Conservation (phyloP, 176 grass and related monocot genomes). For the Juncus effusus region DNA sequence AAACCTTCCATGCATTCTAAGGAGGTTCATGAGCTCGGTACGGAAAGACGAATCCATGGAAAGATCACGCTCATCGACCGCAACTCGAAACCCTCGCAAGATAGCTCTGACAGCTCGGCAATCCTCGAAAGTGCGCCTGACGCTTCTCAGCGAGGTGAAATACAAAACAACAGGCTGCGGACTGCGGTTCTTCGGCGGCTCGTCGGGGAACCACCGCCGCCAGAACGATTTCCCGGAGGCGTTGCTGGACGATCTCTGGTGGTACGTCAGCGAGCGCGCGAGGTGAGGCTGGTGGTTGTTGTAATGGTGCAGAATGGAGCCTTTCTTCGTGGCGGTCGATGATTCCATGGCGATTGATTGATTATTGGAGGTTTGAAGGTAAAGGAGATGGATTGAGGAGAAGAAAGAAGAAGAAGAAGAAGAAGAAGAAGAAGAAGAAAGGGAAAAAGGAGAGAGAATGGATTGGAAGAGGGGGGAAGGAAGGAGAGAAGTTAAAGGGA, state of each 20-base stretch:
- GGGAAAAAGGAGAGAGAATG: constrained; percentile 16
- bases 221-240: constrained; percentile 33
- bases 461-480: constrained; percentile 28
- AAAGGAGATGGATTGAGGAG: constrained; percentile 11
- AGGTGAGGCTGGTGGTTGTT: constrained; percentile 60
- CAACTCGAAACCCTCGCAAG: constrained; percentile 68
- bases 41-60: constrained; percentile 85
- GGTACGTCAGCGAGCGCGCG: constrained; percentile 65
- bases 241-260: constrained; percentile 46
- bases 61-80: constrained; percentile 82
- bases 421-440: constrained; percentile 6
- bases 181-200: constrained; percentile 33
- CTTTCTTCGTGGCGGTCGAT: constrained; percentile 33
- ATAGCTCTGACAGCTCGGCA: constrained; percentile 72
- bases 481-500: constrained; percentile 24
- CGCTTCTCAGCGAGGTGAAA: constrained; percentile 77
- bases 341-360: constrained; percentile 8
- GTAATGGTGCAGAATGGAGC: constrained; percentile 20
- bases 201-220: constrained; percentile 37
- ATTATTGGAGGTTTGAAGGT: not conserved
- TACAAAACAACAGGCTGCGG: constrained; percentile 80
- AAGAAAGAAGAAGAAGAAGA: constrained; percentile 13
- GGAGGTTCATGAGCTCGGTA: constrained; percentile 61
- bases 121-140: constrained; percentile 81
- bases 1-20: constrained; percentile 36